These are phyloP conservation scores for Penicillium griseofulvum DNA, from an alignment of 2,329 filamentous ascomycete genomes.

Conservation along the genomic window DNA sequence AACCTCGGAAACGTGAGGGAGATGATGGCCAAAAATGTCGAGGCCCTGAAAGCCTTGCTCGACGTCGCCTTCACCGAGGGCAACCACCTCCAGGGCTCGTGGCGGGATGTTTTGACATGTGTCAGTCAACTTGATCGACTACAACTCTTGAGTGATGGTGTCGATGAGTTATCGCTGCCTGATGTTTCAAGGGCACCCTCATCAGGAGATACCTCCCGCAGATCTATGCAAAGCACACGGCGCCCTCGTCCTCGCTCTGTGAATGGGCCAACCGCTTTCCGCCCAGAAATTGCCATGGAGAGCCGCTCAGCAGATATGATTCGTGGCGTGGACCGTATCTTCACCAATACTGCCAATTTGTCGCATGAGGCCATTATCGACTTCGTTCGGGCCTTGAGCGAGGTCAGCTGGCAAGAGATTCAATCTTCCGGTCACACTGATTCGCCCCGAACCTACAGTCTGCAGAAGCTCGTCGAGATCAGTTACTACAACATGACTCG, in stretches of 20 bases:
- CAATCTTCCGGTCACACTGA: slow-evolving; percentile 95
- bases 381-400: slow-evolving; percentile 86
- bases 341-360: slow-evolving; percentile 91
- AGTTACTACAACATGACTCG: slow-evolving; percentile 99
- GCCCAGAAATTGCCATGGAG: slow-evolving; percentile 82
- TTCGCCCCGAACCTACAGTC: slow-evolving; percentile 90
- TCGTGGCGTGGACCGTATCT: slow-evolving; percentile 90
- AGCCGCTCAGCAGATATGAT: slow-evolving; percentile 91
- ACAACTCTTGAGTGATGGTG: slow-evolving; percentile 89
- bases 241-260: slow-evolving; percentile 49
- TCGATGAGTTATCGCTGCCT: slow-evolving; percentile 87
- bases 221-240: slow-evolving; percentile 60
- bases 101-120: slow-evolving; percentile 92
- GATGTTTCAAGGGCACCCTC: slow-evolving; percentile 83
- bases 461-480: slow-evolving; percentile 98
- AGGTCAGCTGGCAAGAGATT: slow-evolving; percentile 99
- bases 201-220: slow-evolving; percentile 57
- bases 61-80: slow-evolving; percentile 93
- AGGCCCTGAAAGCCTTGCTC: slow-evolving; percentile 85
- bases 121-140: slow-evolving; percentile 94
- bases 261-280: slow-evolving; percentile 55
- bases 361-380: slow-evolving; percentile 93
- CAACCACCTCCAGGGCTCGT: slow-evolving; percentile 82
- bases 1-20: slow-evolving; percentile 94
- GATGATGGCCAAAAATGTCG: slow-evolving; percentile 93